Evolutionary conservation across 345 rosid species (phyloP).

Genomic region (Excoecaria agallocha): DNA sequence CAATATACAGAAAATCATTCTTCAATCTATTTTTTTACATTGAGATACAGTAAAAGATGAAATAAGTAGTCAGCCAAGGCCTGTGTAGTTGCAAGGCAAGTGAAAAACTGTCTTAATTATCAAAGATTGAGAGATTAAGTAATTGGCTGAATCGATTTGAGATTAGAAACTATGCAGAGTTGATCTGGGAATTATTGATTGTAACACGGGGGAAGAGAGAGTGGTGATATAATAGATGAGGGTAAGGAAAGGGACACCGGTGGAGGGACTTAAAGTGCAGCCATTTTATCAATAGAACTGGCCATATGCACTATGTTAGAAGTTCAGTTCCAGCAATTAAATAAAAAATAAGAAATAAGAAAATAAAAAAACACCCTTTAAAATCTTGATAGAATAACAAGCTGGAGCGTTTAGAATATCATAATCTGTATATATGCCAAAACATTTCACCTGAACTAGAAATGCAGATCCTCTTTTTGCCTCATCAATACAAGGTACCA

Average conservation of each 20-base stretch:
- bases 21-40: no score
- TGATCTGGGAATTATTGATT: no score
- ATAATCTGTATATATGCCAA: background rate
- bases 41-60: no score
- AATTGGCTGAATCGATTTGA: background rate
- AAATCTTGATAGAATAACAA: background rate
- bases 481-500: conserved; percentile 37
- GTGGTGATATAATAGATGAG: background rate
- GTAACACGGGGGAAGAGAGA: background rate
- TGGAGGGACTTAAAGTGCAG: background rate
- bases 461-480: conserved; percentile 73
- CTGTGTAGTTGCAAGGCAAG: no score
- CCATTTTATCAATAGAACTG: background rate
- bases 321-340: background rate
- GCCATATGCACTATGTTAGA: background rate
- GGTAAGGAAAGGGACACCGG: background rate
- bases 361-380: background rate
- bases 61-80: no score
- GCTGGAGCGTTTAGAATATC: no score
- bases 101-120: background rate
- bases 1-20: no score
- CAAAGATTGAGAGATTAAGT: background rate
- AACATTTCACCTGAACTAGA: conserved; percentile 57
- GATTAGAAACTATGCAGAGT: background rate
- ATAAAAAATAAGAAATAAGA: background rate